Base-by-base conservation (phyloP, 2,329 filamentous ascomycete genomes). In the Piedraia hortae region DNA sequence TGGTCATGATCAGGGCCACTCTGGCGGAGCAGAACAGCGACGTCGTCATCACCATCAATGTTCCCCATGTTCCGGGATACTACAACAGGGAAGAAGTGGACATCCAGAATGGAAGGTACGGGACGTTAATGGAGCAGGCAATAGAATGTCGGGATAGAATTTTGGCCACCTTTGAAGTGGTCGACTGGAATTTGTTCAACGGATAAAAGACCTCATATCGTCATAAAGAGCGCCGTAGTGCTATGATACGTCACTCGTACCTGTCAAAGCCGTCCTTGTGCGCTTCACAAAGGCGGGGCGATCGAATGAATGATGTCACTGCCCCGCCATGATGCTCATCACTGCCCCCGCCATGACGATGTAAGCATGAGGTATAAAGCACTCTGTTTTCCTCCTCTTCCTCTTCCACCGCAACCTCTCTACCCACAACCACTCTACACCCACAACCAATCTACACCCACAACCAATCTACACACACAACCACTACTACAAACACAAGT, bases 41-140 rank as follows among this genome's bases (percentile, higher is more conserved):
- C 45, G 50, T 93, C 17, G 51, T 90, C 20, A 63, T 90, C 29
- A 73, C 73, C 18, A 62, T 90, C 39, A 91, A 90, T 45, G 72
- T 89, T 21, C 82, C 80, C 13, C 70, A 85, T 39, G 68, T 77
- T 33, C 56, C 62, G 34, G 67, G 68, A 29, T 62, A 72, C 42
- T 77, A 77, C 40, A 54, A 66, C 34, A 61, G 66, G 43, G 66
- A 69, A 5, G 66, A 75, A 14, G 62, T 82, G 9, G 62, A 74
- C 37, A 46, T 67, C 25, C 56, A 63, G 37, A 45, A 63, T 25
- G 65, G 65, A 9, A 65, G 59, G 39, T 57, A 59, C 37, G 71
- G 67, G 3, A 56, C 62, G 43, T 47, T 73, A 31, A 66, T 74
- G 35, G 68, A 66, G 22, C 57, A 34, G 12, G 49, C 43, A 13